These are phyloP conservation scores for Penicillium coprophilum DNA, from an alignment of 495 filamentous ascomycete genomes.

Conservation along the genomic window DNA sequence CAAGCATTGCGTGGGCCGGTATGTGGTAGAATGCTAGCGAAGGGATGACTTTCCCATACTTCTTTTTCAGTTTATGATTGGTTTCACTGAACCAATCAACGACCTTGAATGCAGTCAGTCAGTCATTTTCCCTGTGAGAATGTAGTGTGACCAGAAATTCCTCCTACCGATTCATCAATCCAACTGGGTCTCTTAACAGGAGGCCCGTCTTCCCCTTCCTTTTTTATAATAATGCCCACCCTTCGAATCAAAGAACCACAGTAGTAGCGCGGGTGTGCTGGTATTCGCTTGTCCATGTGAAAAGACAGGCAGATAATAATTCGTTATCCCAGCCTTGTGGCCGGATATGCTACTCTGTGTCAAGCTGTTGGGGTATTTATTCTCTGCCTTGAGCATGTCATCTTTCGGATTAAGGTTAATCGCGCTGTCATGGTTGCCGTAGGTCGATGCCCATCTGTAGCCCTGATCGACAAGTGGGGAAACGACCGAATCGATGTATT, in stretches of 20 bases:
- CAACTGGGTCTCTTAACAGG: conserved; percentile 37
- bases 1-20: conserved; percentile 57
- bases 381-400: conserved; percentile 56
- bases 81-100: conserved; percentile 61
- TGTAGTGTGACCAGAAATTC: not conserved
- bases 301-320: conserved; percentile 65
- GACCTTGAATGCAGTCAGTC: conserved; percentile 30
- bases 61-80: conserved; percentile 39
- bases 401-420: conserved; percentile 54
- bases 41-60: conserved; percentile 51
- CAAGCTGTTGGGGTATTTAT: conserved; percentile 50
- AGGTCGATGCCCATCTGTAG: conserved; percentile 65
- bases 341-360: conserved; percentile 50
- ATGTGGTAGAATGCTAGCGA: conserved; percentile 75
- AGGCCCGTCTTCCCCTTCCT: conserved; percentile 29
- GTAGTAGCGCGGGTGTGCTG: conserved; percentile 47
- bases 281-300: conserved; percentile 12
- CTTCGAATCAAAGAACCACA: conserved; percentile 77
- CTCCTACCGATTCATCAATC: conserved; percentile 33
- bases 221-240: conserved; percentile 58
- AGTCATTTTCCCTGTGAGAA: not conserved
- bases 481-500: conserved; percentile 63
- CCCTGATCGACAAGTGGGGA: conserved; percentile 51
- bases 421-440: conserved; percentile 72
- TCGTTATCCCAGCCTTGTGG: conserved; percentile 57